Percentiles rank a stretch among this genome's conserved stretches.
These are phyloP conservation scores for Coniochaeta sp. DNA, from an alignment of 2,329 filamentous ascomycete species.

Conservation along the genomic window DNA sequence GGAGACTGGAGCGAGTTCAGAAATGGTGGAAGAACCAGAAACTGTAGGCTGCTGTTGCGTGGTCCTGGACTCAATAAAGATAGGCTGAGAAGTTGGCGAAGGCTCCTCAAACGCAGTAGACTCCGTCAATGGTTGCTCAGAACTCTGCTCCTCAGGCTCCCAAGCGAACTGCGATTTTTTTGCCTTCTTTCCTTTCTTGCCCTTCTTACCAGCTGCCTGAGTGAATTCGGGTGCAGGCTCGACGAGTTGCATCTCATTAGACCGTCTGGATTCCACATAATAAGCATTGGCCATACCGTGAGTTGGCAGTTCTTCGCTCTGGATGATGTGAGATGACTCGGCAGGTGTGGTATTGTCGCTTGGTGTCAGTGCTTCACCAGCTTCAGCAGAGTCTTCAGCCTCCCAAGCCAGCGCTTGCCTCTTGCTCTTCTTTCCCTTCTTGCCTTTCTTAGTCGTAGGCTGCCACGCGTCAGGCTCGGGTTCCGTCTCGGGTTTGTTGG, in stretches of 20 bases:
- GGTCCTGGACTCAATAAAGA: neutral
- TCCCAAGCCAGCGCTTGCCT: constrained; percentile 17
- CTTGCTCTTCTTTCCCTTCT: constrained; percentile 33
- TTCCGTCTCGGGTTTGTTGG: neutral
- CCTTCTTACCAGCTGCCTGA: constrained; percentile 9
- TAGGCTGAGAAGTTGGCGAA: neutral
- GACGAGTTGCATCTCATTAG: neutral
- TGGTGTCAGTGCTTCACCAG: neutral
- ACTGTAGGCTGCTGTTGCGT: neutral
- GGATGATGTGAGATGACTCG: neutral
- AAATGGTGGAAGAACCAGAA: neutral
- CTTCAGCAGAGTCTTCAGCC: constrained; percentile 4
- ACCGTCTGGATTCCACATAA: no score
- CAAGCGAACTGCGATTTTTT: constrained; percentile 16
- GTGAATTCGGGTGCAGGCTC: constrained; percentile 1
- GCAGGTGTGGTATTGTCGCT: neutral
- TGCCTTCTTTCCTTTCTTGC: constrained; percentile 20
- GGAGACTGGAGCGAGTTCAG: neutral
- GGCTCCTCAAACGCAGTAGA: neutral
- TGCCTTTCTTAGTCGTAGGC: constrained; percentile 21
- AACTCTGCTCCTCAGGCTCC: constrained; percentile 10
- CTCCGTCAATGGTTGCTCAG: neutral
- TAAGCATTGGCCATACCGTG: no score
- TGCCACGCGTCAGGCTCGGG: no score
- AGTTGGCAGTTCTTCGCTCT: neutral